Base-by-base conservation (phyloP, 345 rosid species). In the Salix purpurea region DNA sequence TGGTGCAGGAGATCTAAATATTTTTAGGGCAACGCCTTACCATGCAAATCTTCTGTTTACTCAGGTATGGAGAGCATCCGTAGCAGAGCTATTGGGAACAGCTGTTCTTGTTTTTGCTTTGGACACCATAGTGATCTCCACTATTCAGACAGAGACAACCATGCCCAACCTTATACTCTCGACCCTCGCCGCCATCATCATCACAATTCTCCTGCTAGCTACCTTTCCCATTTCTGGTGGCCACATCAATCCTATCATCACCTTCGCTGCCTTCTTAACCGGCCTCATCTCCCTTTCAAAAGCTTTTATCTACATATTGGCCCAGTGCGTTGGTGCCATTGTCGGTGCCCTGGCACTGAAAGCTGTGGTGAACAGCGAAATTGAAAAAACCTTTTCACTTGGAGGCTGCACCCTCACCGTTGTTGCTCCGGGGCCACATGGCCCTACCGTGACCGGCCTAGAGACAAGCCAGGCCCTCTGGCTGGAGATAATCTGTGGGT, bases 201-300 rank as follows among this genome's bases (percentile, higher is more conserved):
- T 67, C 34, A 16, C 77, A 42, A 13, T 84, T n/a, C 77, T 84
- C 37, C 68, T 69, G 23, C 23, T 65, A 9, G 86, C 82, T 8
- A 84, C 84, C 2, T 80, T 75, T 36, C 84, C 86, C 24, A 73
- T 87, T 36, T 80, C 87, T 5, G 85, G 84, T 13, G 86, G 89
- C 67, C 89, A 85, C 77, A 81, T 87, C 71, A 84, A 81, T 78
- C 87, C 85, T 5, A 69, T 81, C 24, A 32, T 87, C 74, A 76
- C 86, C 76, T 67, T 84, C 50, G 67, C 81, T 4, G 87, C 87
- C 3, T 50, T 68, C 8, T 76, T 87, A 11, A 79, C 77, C 0
- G 87, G 89, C 68, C 30, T 74, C 3, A 67, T 77, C 12, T 74
- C 87, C 8, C 40, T 74, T 10, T 15, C 83, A 34, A 64, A 77